These are phyloP conservation scores for Clonostachys sp. DNA, from an alignment of 2,329 filamentous ascomycete species.

Conservation along the genomic window DNA sequence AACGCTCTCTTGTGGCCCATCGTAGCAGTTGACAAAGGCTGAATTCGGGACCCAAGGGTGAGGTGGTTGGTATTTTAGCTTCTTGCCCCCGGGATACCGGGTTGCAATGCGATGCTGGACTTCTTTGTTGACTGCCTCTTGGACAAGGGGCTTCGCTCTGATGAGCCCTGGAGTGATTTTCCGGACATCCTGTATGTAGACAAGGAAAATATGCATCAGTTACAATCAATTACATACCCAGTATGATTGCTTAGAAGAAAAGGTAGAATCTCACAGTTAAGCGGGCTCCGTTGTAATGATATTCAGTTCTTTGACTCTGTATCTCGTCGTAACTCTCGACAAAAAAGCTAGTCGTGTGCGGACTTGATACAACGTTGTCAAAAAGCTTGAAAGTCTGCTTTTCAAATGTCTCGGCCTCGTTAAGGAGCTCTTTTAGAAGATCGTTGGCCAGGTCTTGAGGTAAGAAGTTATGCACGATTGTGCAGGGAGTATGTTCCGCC, in stretches of 20 bases:
- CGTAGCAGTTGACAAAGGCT: constrained; percentile 92
- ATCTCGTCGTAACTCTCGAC: constrained; percentile 71
- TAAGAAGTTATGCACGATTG: constrained; percentile 88
- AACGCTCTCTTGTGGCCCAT: constrained; percentile 74
- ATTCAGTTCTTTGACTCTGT: constrained; percentile 68
- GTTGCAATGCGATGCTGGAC: constrained; percentile 66
- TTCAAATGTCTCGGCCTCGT: constrained; percentile 67
- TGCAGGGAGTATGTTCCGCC: constrained; percentile 80
- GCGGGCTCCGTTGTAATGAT: constrained; percentile 77
- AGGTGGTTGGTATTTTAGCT: constrained; percentile 73
- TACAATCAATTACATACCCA: no score
- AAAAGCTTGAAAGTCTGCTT: constrained; percentile 79
- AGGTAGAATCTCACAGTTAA: constrained; percentile 44
- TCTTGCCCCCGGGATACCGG: constrained; percentile 64
- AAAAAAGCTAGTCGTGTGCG: constrained; percentile 81
- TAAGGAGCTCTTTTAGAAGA: constrained; percentile 70
- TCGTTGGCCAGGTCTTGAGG: constrained; percentile 65
- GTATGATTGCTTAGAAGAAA: no score
- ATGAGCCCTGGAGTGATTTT: constrained; percentile 71
- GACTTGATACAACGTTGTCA: constrained; percentile 78
- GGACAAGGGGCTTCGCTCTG: constrained; percentile 64
- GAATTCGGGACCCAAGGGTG: constrained; percentile 78
- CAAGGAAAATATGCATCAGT: not conserved
- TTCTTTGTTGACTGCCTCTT: constrained; percentile 71
- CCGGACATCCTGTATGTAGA: constrained; percentile 60